Conservation (phyloP, 106 monocot genomes). For the Apostasia ramifera region DNA sequence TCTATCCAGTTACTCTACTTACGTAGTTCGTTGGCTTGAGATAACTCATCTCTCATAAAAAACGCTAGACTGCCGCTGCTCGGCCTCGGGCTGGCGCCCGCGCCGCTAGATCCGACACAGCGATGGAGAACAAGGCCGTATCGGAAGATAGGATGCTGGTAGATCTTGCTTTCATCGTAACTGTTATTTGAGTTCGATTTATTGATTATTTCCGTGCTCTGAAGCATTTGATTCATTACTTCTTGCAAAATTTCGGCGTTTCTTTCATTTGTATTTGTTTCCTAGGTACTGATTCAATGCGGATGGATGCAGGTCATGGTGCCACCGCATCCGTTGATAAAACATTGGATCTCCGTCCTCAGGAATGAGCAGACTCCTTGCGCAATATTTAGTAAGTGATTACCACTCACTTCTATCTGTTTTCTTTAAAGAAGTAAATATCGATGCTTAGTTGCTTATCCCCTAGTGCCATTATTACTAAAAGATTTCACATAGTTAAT, state of each 20-base stretch:
- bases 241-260: neutral
- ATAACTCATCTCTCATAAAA: neutral
- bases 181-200: neutral
- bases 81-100: constrained; percentile 7
- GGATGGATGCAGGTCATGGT: constrained; percentile 60
- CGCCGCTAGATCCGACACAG: constrained; percentile 16
- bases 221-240: neutral
- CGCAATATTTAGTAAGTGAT: constrained; percentile 76
- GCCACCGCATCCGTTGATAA: constrained; percentile 91
- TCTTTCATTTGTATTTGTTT: neutral
- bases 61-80: constrained; percentile 12
- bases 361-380: constrained; percentile 83
- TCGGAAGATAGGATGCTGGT: constrained; percentile 45
- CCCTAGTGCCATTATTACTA: no score
- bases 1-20: neutral
- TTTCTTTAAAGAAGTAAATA: no score
- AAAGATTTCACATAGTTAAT: no score
- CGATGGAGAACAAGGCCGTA: constrained; percentile 18
- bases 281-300: neutral
- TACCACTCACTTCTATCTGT: neutral
- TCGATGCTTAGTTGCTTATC: no score
- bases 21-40: neutral
- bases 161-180: neutral
- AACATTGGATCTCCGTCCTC: constrained; percentile 94
- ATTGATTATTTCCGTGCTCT: neutral